Conservation (phyloP, 2,329 filamentous ascomycete species). For the Thielaviopsis euricoi region DNA sequence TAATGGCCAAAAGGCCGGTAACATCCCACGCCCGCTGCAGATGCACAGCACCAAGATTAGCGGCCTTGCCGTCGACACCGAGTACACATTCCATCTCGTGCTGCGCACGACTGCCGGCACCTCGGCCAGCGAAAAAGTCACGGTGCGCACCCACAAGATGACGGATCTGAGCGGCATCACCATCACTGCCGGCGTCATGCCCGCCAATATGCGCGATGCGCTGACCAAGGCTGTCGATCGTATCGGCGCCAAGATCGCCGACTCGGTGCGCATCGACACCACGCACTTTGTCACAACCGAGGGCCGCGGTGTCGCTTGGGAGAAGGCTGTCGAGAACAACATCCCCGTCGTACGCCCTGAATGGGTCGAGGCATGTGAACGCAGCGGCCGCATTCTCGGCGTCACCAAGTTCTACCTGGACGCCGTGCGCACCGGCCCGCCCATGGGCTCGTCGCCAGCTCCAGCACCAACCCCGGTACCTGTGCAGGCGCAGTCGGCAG, state of each 20-base stretch:
- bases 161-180: conserved; percentile 92
- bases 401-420: conserved; percentile 95
- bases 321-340: conserved; percentile 94
- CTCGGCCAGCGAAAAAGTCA: conserved; percentile 65
- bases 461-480: conserved; percentile 15
- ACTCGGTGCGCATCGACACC: conserved; percentile 85
- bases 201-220: conserved; percentile 52
- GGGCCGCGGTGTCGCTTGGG: conserved; percentile 76
- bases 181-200: conserved; percentile 77
- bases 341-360: conserved; percentile 93
- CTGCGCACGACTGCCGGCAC: conserved; percentile 83
- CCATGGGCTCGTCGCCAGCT: conserved; percentile 23
- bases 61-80: conserved; percentile 86
- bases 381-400: conserved; percentile 79
- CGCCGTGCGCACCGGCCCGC: conserved; percentile 39
- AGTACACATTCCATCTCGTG: conserved; percentile 88
- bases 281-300: conserved; percentile 98
- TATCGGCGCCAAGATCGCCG: conserved; percentile 84
- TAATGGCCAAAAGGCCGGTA: conserved; percentile 92
- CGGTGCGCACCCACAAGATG: conserved; percentile 93
- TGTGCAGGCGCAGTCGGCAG: neutral
- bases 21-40: conserved; percentile 71
- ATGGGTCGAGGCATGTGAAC: conserved; percentile 94
- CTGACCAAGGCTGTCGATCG: conserved; percentile 62
- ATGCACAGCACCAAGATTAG: conserved; percentile 95